A percentile compares a stretch with the other conserved stretches of the same genome.
phyloP scores from a whole-genome alignment of 345 rosid genomes.

The Eucalyptus polyanthemos region DNA sequence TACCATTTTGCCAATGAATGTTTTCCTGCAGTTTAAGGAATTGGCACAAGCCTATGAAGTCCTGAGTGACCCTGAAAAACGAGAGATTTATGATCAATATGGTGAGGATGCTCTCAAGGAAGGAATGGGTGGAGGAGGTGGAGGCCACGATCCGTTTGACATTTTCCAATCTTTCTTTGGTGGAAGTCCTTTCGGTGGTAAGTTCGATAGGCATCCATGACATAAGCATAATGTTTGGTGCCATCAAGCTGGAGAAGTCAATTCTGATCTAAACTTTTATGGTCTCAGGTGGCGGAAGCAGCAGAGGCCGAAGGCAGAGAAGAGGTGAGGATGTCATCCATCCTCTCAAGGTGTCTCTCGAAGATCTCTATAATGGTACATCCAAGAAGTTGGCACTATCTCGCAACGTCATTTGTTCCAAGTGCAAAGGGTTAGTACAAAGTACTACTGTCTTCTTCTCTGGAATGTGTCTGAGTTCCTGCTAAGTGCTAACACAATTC shows the following conservation, averaged over 20 bases:
- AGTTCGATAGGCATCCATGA: background rate
- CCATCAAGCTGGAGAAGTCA: background rate
- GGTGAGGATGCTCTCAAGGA: constrained; percentile 87
- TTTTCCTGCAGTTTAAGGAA: constrained; percentile 47
- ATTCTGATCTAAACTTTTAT: background rate
- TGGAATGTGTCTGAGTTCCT: background rate
- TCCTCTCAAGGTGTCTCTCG: constrained; percentile 76
- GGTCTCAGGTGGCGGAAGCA: constrained; percentile 51
- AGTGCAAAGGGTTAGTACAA: constrained; percentile 74
- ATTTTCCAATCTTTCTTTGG: constrained; percentile 76
- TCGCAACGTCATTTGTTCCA: constrained; percentile 60
- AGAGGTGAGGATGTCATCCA: constrained; percentile 90
- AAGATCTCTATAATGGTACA: constrained; percentile 75
- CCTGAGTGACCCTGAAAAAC: constrained; percentile 66
- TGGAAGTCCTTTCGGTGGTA: constrained; percentile 64
- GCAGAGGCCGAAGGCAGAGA: constrained; percentile 82
- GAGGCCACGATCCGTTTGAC: constrained; percentile 69
- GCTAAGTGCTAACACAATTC: background rate
- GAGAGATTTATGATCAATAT: constrained; percentile 70
- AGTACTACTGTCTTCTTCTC: background rate
- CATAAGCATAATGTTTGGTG: background rate
- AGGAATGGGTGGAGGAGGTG: constrained; percentile 76
- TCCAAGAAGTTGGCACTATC: constrained; percentile 81
- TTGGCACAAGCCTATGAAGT: constrained; percentile 82
- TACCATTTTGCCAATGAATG: background rate